These are phyloP conservation scores for Alternaria panax DNA, from an alignment of 2,329 filamentous ascomycete genomes.

Conservation along the genomic window DNA sequence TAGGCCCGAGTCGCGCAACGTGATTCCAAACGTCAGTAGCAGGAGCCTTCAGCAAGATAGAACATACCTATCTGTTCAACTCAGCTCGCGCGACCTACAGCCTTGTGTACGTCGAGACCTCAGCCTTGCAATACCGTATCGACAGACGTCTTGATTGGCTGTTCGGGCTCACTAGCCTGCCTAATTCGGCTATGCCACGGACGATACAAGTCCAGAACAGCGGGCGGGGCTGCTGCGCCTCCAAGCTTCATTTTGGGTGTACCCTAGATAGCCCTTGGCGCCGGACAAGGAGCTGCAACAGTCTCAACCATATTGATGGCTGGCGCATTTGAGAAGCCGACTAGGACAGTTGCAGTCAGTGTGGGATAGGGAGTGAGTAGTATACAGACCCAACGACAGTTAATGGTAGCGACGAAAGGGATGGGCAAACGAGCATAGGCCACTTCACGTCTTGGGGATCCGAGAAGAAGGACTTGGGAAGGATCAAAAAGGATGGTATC, in stretches of 20 bases:
- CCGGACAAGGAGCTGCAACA: not conserved
- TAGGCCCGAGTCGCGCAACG: not conserved
- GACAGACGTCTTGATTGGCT: constrained; percentile 1
- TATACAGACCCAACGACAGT: not conserved
- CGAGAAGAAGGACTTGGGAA: constrained; percentile 11
- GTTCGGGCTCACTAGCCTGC: not conserved
- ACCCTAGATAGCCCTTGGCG: constrained; percentile 11
- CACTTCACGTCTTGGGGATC: not conserved
- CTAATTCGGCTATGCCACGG: constrained; percentile 18
- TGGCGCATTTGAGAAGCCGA: not conserved
- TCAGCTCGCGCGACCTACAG: not conserved
- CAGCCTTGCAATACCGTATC: constrained; percentile 8
- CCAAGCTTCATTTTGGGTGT: constrained; percentile 21
- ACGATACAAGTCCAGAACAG: constrained; percentile 14
- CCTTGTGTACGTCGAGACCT: not conserved
- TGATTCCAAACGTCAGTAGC: not conserved
- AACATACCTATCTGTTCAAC: not conserved
- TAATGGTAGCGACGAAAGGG: not conserved
- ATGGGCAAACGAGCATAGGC: not conserved
- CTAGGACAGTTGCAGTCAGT: not conserved
- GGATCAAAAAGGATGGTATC: constrained; percentile 17
- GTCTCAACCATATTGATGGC: not conserved
- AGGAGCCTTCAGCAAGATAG: not conserved
- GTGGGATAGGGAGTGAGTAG: not conserved
- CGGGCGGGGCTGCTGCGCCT: constrained; percentile 14